Evolutionary conservation across 257 asterid species (phyloP), one percentile per base, ranked within the genome.

Genomic region (Cordia subcordata): DNA sequence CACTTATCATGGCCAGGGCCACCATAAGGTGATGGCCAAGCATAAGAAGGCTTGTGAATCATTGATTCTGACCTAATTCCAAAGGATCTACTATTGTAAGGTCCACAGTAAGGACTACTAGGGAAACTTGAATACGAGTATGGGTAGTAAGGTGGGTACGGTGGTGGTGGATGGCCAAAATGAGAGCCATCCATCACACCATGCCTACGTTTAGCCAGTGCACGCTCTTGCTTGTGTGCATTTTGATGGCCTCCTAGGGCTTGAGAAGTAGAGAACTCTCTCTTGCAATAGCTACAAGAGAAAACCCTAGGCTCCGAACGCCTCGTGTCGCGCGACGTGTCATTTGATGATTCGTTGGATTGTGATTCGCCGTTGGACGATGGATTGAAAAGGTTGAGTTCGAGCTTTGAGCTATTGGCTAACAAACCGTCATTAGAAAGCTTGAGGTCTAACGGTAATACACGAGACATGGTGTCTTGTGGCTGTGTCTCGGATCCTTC

Each of bases 161-260:
- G 79, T 17, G 63, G 56, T 22, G 64, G 46, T 22, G 64, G 46
- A 62, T 72, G 80, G 56, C 72, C 68, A 20, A 65, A 72, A 11
- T 75, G 71, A 11, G 72, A 61, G 32, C 74, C 66, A 68, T 66
- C 92, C 40, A 56, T 62, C 63, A 65, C 45, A 22, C 71, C 81
- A 22, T 79, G 79, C 18, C 76, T 70, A 60, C 77, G 76, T 67
- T 81, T 86, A 47, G 81, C 83, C 47, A 69, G 10, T 0, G 90
- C 87, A 13, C 87, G 63, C 63, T 86, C 86, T 54, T 86, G 83
- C 49, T 84, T 86, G 68, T 86, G 95, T 0, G 90, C 95, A 21
- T 86, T 86, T 32, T 86, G 95, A 56, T 86, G 93, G 53, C 95
- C 93, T 10, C 90, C 95, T 62, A 81, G 53, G 1, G 95, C 95